phyloP scores from a whole-genome alignment of 306 rosid species.

The Fragaria ananassa region DNA sequence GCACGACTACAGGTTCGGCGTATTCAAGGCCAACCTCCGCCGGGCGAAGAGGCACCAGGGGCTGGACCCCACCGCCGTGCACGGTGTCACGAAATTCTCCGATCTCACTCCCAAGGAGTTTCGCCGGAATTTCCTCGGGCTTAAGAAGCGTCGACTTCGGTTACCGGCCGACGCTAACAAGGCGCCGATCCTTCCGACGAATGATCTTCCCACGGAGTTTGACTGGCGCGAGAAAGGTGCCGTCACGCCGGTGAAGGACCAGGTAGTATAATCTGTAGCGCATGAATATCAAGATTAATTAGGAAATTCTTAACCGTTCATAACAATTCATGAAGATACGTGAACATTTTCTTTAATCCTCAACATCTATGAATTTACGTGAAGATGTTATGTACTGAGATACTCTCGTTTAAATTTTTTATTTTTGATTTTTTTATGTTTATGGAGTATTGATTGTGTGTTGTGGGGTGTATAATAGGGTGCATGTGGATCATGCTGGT shows the following conservation, averaged over 20 bases:
- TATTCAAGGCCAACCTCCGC: slow-evolving; percentile 68
- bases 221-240: slow-evolving; percentile 98
- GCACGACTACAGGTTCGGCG: slow-evolving; percentile 71
- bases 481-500: slow-evolving; percentile 93
- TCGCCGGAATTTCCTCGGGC: slow-evolving; percentile 62
- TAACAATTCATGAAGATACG: no score
- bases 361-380: no score
- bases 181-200: slow-evolving; percentile 87
- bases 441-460: neutral
- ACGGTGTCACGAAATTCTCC: slow-evolving; percentile 83
- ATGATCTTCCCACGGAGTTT: slow-evolving; percentile 63
- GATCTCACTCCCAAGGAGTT: slow-evolving; percentile 82
- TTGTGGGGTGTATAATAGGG: slow-evolving; percentile 47
- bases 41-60: slow-evolving; percentile 65
- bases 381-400: no score
- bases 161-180: slow-evolving; percentile 57
- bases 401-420: no score
- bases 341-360: no score
- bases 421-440: neutral
- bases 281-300: neutral
- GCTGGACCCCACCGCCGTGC: slow-evolving; percentile 83
- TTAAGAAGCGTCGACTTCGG: slow-evolving; percentile 59
- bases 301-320: no score
- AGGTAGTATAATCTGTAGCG: slow-evolving; percentile 35
- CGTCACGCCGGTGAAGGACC: slow-evolving; percentile 71